These are phyloP conservation scores for Suhomyces vadensis DNA, from an alignment of 805 yeast genomes.

Conservation along the genomic window DNA sequence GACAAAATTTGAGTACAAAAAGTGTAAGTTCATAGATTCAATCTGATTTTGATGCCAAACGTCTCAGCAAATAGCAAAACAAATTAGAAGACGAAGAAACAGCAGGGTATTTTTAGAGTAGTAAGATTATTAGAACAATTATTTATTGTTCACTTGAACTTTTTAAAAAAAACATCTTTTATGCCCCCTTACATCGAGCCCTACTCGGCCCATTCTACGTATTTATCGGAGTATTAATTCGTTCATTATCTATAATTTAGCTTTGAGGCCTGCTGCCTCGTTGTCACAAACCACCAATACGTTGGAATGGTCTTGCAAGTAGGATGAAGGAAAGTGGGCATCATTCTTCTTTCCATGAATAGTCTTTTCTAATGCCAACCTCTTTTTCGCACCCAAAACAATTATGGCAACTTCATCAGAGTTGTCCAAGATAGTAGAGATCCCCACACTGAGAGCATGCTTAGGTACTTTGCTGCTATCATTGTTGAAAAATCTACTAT, in stretches of 20 bases:
- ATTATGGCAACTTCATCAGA: slow-evolving; percentile 53
- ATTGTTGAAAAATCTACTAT: slow-evolving; percentile 52
- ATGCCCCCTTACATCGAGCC: too few species aligned
- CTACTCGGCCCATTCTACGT: too few species aligned
- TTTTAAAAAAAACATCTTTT: too few species aligned
- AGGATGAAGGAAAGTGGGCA: slow-evolving; percentile 49
- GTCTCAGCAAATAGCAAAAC: too few species aligned
- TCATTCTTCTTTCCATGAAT: slow-evolving; percentile 38
- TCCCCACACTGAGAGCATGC: slow-evolving; percentile 55
- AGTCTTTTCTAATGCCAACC: slow-evolving; percentile 48
- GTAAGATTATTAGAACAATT: too few species aligned
- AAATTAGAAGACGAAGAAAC: too few species aligned
- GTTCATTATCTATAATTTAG: slow-evolving; percentile 28
- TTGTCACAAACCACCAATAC: slow-evolving; percentile 49
- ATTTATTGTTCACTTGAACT: too few species aligned
- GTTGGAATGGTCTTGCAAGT: slow-evolving; percentile 48
- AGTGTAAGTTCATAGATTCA: too few species aligned
- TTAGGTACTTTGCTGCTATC: slow-evolving; percentile 51
- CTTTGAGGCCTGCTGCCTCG: slow-evolving; percentile 43
- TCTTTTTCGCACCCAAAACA: slow-evolving; percentile 51
- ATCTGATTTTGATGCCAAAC: too few species aligned
- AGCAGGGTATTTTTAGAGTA: too few species aligned
- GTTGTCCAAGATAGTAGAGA: slow-evolving; percentile 56
- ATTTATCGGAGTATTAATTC: background rate
- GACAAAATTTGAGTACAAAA: too few species aligned